A percentile compares a stretch with the other conserved stretches of the same genome.
phyloP scores from a whole-genome alignment of 2,329 filamentous ascomycete species.

The Ilyonectria mors-panacis region DNA sequence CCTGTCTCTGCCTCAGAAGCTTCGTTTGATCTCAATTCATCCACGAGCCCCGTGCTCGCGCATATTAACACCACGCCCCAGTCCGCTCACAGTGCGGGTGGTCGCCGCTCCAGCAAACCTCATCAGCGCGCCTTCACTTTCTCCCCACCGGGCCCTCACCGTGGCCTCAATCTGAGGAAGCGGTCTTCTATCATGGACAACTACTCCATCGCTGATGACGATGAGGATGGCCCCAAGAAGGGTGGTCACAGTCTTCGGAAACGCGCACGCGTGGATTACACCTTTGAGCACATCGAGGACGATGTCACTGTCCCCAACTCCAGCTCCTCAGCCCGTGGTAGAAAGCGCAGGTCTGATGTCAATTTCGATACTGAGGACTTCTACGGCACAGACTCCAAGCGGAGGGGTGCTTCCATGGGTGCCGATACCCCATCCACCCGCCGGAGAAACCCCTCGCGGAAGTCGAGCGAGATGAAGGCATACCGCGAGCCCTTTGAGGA shows the following conservation, averaged over 20 bases:
- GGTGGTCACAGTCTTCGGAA: constrained; percentile 72
- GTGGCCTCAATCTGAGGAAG: constrained; percentile 55
- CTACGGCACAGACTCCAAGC: constrained; percentile 49
- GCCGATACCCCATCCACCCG: constrained; percentile 54
- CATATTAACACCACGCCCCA: constrained; percentile 53
- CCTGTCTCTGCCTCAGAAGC: constrained; percentile 52
- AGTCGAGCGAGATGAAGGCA: constrained; percentile 52
- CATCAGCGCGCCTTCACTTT: constrained; percentile 56
- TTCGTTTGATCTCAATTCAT: constrained; percentile 50
- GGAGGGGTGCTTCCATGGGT: constrained; percentile 55
- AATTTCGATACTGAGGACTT: constrained; percentile 54
- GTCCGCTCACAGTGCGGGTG: constrained; percentile 45
- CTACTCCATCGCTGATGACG: constrained; percentile 58
- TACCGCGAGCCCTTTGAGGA: constrained; percentile 50
- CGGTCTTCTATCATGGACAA: constrained; percentile 62
- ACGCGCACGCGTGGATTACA: constrained; percentile 71
- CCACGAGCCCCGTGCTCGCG: constrained; percentile 52
- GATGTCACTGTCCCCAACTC: constrained; percentile 58
- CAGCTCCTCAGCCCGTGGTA: constrained; percentile 52
- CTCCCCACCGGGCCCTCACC: constrained; percentile 52
- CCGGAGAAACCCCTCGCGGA: constrained; percentile 59
- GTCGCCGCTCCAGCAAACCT: constrained; percentile 53
- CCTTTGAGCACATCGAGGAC: constrained; percentile 66
- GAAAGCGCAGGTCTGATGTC: constrained; percentile 56
- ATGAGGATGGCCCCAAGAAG: constrained; percentile 66